Base-by-base conservation (phyloP, 2,329 filamentous ascomycete genomes). In the Stachybotrys elegans region DNA sequence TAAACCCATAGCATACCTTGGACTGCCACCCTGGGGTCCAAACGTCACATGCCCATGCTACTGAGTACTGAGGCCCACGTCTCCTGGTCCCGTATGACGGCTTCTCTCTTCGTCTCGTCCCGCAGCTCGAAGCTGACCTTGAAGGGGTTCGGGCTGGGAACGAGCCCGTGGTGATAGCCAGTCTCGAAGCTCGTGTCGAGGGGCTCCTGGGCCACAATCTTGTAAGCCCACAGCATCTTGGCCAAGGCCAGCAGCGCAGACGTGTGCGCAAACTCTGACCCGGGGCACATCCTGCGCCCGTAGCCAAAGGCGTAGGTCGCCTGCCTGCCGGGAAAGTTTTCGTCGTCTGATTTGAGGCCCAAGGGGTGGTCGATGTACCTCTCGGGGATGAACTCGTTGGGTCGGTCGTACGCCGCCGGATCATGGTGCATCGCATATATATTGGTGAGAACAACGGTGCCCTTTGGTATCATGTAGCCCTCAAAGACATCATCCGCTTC, bases 171-270 rank as follows among this genome's bases (percentile, higher is more conserved):
- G 4, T 55, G 48, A 6, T 52, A 62, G 5, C 51, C 61, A 2
- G 44, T 51, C 27, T 59, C 48, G 4, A 61, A 35, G 5, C 51
- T 51, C 22, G 51, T 40, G 25, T 63, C 58, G 25, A 61, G 42
- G 20, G 44, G 40, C 16, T 45, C 44, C 14, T 49, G 50, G 2
- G 57, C 46, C 3, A 51, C 42, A 31, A 69, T 57, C 4, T 69
- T 56, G 37, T 76, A 73, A 2, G 67, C 71, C 76, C 75, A 80
- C 0, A 79, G 48, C 11, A 71, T 37, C 45, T 69, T 68, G 2
- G 69, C 57, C 36, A 69, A 55, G 3, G 57, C 57, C 2, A 68
- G 40, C 41, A 69, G 55, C 22, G 77, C 50, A 22, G 64, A 71
- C 22, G 68, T 66, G 50, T 73, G 69, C 3, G 71, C 70, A 17